phyloP scores from a whole-genome alignment of 306 rosid species.

The Abrus pulchellus region DNA sequence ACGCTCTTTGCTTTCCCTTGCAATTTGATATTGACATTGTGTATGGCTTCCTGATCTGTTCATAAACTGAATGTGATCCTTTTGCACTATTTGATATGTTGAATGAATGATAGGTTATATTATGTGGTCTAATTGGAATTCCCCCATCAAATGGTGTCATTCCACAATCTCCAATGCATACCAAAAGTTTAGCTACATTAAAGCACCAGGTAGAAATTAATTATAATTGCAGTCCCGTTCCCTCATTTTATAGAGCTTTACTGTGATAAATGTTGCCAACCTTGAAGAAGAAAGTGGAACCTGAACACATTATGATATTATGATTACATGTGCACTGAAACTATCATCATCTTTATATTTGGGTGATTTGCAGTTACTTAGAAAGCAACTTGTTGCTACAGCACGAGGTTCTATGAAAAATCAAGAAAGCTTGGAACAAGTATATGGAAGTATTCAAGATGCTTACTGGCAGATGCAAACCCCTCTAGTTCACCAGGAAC shows the following conservation, averaged over 20 bases:
- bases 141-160: constrained; percentile 90
- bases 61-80: constrained; percentile 28
- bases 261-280: constrained; percentile 1
- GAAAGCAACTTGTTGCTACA: constrained; percentile 63
- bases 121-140: constrained; percentile 83
- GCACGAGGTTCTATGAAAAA: constrained; percentile 66
- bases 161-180: constrained; percentile 95
- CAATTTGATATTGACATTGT: constrained; percentile 2
- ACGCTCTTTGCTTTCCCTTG: constrained; percentile 13
- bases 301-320: constrained; percentile 22
- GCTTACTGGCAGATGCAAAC: constrained; percentile 80
- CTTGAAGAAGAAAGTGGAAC: not conserved
- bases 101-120: constrained; percentile 65
- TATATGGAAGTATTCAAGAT: constrained; percentile 79
- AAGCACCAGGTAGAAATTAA: constrained; percentile 73
- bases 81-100: constrained; percentile 27
- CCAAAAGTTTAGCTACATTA: constrained; percentile 79
- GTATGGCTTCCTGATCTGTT: constrained; percentile 8
- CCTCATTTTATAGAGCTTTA: constrained; percentile 36
- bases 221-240: constrained; percentile 10
- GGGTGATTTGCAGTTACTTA: constrained; percentile 63
- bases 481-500: constrained; percentile 66
- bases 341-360: constrained; percentile 6
- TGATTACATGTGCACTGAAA: constrained; percentile 25
- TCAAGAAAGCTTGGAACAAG: constrained; percentile 70